Base-by-base conservation (phyloP, 1,284 basidiomycete genomes). In the Apiotrichum montevideense region DNA sequence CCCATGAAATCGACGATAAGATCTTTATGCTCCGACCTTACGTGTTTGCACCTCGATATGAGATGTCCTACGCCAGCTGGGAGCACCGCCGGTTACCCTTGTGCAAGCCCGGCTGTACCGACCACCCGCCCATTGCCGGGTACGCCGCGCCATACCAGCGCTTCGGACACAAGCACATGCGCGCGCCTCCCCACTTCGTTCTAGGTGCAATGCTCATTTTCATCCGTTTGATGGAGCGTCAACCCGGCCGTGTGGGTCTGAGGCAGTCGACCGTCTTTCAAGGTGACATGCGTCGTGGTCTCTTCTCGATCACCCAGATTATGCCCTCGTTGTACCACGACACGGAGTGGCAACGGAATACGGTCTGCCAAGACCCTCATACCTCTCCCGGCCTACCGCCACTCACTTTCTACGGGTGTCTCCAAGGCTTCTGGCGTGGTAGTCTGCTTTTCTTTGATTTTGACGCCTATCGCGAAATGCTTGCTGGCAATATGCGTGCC, bases 371-470 rank as follows among this genome's bases (percentile, higher is more conserved):
- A 47, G 75, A 79, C 47, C 77, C 80, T 0, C 69, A 74, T 55
- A 66, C 65, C 14, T 76, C 76, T 0, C 70, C 65, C 3, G 80
- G 80, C 6, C 65, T 81, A 7, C 74, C 76, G 1, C 68, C 77
- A 0, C 57, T 77, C 9, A 70, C 74, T 43, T 78, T 73, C 58
- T 64, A 67, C 2, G 77, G 78, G 39, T 63, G 71, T 33, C 58
- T 81, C n/a, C 61, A 74, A 35, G 80, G 80, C 0, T 74, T 70
- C 43, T 82, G 80, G 79, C 74, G 79, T 48, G 80, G 80, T 2
- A 70, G 77, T n/a, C 79, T 80, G 61, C 68, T 78, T 48, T 81
- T 80, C 62, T 80, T 80, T 64, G 79, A 81, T 63, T 80, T 80
- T 58, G 78, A 80, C 46, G 72, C 74, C 37, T 82, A 81, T 54